Evolutionary conservation across 2,329 filamentous ascomycete genomes (phyloP).

Genomic region (Trichoderma brevicompactum): DNA sequence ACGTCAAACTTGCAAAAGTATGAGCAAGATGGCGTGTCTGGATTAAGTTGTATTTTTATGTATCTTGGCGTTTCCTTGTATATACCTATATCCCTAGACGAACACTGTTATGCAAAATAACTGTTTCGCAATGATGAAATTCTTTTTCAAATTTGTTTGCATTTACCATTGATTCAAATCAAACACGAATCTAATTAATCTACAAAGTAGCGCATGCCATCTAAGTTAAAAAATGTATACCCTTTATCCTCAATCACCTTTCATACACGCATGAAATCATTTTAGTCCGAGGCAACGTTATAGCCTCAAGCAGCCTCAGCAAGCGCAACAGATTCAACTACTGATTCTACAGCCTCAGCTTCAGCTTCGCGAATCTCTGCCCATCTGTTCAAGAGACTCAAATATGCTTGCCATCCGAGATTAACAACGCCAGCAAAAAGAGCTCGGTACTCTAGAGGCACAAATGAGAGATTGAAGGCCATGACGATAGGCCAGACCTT

Average conservation of each 20-base stretch:
- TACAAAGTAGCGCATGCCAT: not conserved
- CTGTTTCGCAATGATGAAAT: not conserved
- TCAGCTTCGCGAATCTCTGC: slow-evolving; percentile 56
- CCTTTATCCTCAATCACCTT: not conserved
- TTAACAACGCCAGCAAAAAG: slow-evolving; percentile 80
- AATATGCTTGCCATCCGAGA: slow-evolving; percentile 90
- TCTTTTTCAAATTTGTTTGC: not conserved
- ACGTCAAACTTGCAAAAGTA: slow-evolving; percentile 33
- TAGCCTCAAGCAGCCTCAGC: not conserved
- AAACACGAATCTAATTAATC: not conserved
- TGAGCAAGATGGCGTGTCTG: slow-evolving; percentile 10
- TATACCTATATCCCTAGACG: not conserved
- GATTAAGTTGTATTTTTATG: not conserved
- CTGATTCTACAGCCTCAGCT: not conserved
- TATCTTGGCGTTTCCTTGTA: not conserved
- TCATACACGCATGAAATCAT: not conserved
- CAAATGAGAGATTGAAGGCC: slow-evolving; percentile 83
- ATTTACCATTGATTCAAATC: not conserved
- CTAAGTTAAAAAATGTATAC: not conserved
- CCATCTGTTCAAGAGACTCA: slow-evolving; percentile 76
- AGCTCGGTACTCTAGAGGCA: slow-evolving; percentile 77
- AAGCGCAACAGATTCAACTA: not conserved
- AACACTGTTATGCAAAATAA: not conserved
- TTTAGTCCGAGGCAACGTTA: not conserved
- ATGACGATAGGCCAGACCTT: slow-evolving; percentile 90